Base-by-base conservation (phyloP, 192 early-diverging fungal species). In the Podila epigama region DNA sequence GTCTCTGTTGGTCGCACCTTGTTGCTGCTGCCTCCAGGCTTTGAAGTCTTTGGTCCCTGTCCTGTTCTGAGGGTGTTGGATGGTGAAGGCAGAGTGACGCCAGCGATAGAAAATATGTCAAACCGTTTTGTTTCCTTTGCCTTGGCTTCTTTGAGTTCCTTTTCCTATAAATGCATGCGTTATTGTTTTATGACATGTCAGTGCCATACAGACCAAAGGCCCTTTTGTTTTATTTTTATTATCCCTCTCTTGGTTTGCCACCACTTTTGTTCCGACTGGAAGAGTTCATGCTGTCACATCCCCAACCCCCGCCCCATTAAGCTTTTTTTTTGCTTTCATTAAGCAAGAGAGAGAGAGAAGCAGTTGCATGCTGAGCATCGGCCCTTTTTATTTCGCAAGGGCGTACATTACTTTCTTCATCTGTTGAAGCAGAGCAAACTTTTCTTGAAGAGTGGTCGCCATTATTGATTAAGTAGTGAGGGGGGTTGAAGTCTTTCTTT, bases 371-470 rank as follows among this genome's bases (percentile, higher is more conserved):
- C n/a, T n/a, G n/a, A n/a, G n/a, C n/a, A n/a, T n/a, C n/a, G n/a
- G n/a, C n/a, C n/a, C n/a, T n/a, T n/a, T n/a, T n/a, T n/a, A n/a
- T n/a, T n/a, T n/a, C n/a, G n/a, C n/a, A n/a, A n/a, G n/a, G 42
- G 36, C 33, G 25, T 2, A 12, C n/a, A 18, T n/a, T 68, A 75
- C 71, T 53, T 53, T 66, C 65, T 75, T 75, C 71, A 75, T 75
- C 35, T 75, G 71, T 59, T 75, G 60, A 29, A 75, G 59, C 25
- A 75, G 62, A 4, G 71, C 71, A 62, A 75, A 75, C 60, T 75
- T 75, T 57, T 75, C 59, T 50, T 75, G 71, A 18, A 75, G 51
- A 28, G 66, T 75, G 42, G 61, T 59, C 28, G 60, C 71, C 71
- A 75, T 75, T 54, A 54, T 27, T 31, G 29, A n/a, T n/a, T n/a